Conservation (phyloP, 306 rosid species). For the Acacia crassicarpa region DNA sequence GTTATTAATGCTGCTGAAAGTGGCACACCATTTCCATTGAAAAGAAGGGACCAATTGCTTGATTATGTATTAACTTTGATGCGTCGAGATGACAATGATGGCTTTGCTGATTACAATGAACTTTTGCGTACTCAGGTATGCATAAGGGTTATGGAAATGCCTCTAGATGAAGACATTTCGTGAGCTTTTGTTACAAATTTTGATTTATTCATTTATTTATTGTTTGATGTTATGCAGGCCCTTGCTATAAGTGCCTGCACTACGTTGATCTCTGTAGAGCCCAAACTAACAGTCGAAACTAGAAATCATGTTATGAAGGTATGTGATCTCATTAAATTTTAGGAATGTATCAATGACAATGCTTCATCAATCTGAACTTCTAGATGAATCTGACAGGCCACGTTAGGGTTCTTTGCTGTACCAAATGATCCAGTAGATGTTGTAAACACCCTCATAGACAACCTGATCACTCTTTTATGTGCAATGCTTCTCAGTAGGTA, state of each 20-base stretch:
- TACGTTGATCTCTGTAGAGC: conserved; percentile 94
- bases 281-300: conserved; percentile 90
- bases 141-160: conserved; percentile 29
- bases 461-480: conserved; percentile 87
- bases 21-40: conserved; percentile 90
- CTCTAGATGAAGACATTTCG: conserved; percentile 9
- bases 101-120: conserved; percentile 77
- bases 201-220: conserved; percentile 9
- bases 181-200: conserved; percentile 30
- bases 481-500: conserved; percentile 98
- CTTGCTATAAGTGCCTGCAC: conserved; percentile 97
- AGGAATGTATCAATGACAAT: conserved; percentile 3
- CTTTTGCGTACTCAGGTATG: conserved; percentile 82
- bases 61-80: conserved; percentile 84
- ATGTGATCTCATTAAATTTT: conserved; percentile 30
- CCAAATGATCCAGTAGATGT: conserved; percentile 89
- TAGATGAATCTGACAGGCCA: conserved; percentile 72
- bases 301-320: conserved; percentile 93
- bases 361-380: conserved; percentile 30
- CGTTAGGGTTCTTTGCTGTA: conserved; percentile 93
- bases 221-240: conserved; percentile 54
- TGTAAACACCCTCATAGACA: conserved; percentile 77
- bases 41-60: conserved; percentile 87
- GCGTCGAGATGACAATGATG: conserved; percentile 89
- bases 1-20: conserved; percentile 93